Evolutionary conservation across 306 rosid genomes (phyloP).

Genomic region (Citrullus mucosospermus): DNA sequence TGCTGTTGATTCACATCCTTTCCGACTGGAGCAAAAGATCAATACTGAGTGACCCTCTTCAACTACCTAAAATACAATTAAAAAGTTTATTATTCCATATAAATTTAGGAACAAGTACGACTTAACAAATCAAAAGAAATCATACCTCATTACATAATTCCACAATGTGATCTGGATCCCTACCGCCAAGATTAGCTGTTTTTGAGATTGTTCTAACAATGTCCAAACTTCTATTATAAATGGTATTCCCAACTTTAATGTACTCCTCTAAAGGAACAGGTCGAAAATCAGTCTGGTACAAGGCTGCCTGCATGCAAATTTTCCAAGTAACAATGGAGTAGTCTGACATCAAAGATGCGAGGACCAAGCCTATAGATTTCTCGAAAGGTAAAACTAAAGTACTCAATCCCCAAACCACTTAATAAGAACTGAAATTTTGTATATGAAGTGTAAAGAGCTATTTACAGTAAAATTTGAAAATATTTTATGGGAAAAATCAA

Average conservation of each 20-base stretch:
- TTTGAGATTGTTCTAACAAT: slow-evolving; percentile 59
- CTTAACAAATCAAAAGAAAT: not conserved
- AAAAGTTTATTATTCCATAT: not conserved
- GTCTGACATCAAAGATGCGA: not conserved
- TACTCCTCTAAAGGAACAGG: slow-evolving; percentile 97
- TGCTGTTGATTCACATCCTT: slow-evolving; percentile 98
- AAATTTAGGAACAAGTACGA: not conserved
- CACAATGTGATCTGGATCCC: slow-evolving; percentile 95
- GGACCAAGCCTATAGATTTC: not conserved
- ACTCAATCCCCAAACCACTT: not conserved
- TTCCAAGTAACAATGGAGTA: not conserved
- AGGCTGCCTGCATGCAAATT: slow-evolving; percentile 67
- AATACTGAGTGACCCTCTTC: slow-evolving; percentile 91
- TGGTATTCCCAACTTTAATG: slow-evolving; percentile 72
- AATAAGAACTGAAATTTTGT: not conserved
- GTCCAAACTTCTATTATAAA: slow-evolving; percentile 73
- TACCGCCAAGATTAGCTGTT: slow-evolving; percentile 72
- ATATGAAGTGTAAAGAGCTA: not conserved
- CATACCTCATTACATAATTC: slow-evolving; percentile 90
- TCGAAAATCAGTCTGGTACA: slow-evolving; percentile 87
- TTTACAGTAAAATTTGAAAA: not conserved
- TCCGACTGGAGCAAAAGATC: slow-evolving; percentile 91
- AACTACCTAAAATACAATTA: slow-evolving; percentile 57
- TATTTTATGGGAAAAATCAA: not conserved
- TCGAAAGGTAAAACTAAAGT: not conserved